Base-by-base conservation (phyloP, 768 basidiomycete genomes). In the Trametes meyenii region DNA sequence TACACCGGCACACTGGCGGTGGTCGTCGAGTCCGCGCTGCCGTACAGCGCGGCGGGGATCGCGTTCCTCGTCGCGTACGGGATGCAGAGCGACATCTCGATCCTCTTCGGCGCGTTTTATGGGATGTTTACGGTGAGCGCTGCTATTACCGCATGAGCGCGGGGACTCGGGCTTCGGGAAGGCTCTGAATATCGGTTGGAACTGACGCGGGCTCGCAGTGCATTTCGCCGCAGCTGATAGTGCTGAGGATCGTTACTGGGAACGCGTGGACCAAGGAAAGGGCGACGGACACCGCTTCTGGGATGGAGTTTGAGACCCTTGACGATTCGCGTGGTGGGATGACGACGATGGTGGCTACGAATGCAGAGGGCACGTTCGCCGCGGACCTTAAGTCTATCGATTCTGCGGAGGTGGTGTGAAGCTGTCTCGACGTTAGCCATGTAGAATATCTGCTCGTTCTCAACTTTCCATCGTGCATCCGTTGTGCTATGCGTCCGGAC, bases 11-110 rank as follows among this genome's bases (percentile, higher is more conserved):
- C 65, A n/a, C 38, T 62, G 19, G 17, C 62, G n/a, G 59, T 64
- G 16, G 39, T 68, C 42, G 50, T 66, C 57, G 67, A 71, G 62
- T 62, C 59, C n/a, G 66, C 67, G 24, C 45, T 64, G 14, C 63
- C 68, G 33, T 71, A 69, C 54, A 51, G 65, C 14, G 38, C 60
- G n/a, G 46, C 56, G 8, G 70, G 66, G 24, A 29, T 71, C 35
- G 62, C 61, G 39, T 69, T 66, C 64, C 53, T 69, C 50, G 58
- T 71, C 43, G 55, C 66, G 38, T 69, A 65, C 33, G 68, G 55
- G 2, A 39, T 60, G 13, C 50, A 59, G 38, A 61, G 54, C 60
- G 63, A 61, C 23, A 57, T 57, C 14, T 39, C 63, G 16, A 62
- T 66, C 45, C 45, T 67, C 26, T 66, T 71, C 17, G 50, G 58